These are phyloP conservation scores for Clavispora fructus DNA, from an alignment of 805 yeast genomes.

Conservation along the genomic window DNA sequence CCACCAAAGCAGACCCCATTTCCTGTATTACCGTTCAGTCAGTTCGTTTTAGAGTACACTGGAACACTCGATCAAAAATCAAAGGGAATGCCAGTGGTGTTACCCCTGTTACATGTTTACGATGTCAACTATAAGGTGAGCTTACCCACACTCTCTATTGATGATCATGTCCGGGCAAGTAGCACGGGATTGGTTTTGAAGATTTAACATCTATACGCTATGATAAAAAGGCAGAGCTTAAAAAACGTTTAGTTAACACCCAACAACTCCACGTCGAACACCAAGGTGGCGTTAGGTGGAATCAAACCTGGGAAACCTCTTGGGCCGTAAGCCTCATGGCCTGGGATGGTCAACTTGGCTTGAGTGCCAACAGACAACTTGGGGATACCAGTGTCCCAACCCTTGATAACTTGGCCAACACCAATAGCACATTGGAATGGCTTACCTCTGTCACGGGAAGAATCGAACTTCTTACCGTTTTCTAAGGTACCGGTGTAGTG, in stretches of 20 bases:
- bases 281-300: constrained; percentile 93
- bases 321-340: constrained; percentile 87
- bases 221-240: neutral
- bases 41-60: constrained; percentile 37
- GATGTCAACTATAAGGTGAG: constrained; percentile 66
- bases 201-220: neutral
- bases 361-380: constrained; percentile 88
- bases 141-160: constrained; percentile 39
- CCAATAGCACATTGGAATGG: constrained; percentile 95
- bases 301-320: constrained; percentile 96
- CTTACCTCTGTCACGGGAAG: constrained; percentile 90
- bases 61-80: constrained; percentile 9
- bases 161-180: constrained; percentile 6
- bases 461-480: constrained; percentile 93
- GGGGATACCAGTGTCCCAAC: constrained; percentile 96
- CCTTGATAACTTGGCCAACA: constrained; percentile 93
- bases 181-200: neutral
- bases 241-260: constrained; percentile 40
- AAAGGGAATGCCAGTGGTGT: constrained; percentile 14
- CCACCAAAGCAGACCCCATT: constrained; percentile 31
- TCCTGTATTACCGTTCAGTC: constrained; percentile 60
- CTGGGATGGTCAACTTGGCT: constrained; percentile 89
- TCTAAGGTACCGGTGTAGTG: constrained; percentile 95
- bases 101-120: constrained; percentile 62
- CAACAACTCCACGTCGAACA: constrained; percentile 75